A percentile compares a stretch with the other conserved stretches of the same genome.
phyloP scores from a whole-genome alignment of 2,329 filamentous ascomycete species.

The Helicocarpus griseus region DNA sequence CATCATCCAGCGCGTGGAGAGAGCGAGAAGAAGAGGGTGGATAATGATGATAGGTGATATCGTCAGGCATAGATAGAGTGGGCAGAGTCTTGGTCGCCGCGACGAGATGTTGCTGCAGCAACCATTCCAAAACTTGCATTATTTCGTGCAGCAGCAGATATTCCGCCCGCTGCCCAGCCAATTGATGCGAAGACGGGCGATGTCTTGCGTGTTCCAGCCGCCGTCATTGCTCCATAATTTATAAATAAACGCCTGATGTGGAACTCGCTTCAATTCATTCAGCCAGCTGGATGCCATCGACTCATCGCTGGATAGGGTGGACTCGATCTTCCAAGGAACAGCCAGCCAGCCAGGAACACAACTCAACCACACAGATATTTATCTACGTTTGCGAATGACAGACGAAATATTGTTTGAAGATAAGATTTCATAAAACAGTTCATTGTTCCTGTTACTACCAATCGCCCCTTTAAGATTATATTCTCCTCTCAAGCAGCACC shows the following conservation, averaged over 20 bases:
- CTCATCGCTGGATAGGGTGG: neutral
- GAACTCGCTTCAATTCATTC: too few relatives aligned
- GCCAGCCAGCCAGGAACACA: neutral
- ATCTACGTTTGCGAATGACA: too few relatives aligned
- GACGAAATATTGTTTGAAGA: too few relatives aligned
- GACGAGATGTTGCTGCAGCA: constrained; percentile 2
- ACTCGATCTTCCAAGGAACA: neutral
- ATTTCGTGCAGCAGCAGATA: neutral
- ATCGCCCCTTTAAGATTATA: too few relatives aligned
- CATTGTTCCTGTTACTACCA: too few relatives aligned
- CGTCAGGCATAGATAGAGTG: too few relatives aligned
- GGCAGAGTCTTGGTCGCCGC: too few relatives aligned
- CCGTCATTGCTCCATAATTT: neutral
- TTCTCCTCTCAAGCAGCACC: constrained; percentile 9
- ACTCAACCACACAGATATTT: too few relatives aligned
- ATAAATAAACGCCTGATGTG: neutral
- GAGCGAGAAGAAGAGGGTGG: too few relatives aligned
- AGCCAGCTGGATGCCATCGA: neutral
- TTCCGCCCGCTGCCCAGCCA: neutral
- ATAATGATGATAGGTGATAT: too few relatives aligned
- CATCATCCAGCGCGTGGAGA: too few relatives aligned
- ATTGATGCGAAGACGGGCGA: neutral
- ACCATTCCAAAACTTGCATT: neutral
- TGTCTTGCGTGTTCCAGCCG: neutral
- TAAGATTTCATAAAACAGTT: too few relatives aligned